Conservation (phyloP, 331 rosid genomes). For the Acacia concinna region DNA sequence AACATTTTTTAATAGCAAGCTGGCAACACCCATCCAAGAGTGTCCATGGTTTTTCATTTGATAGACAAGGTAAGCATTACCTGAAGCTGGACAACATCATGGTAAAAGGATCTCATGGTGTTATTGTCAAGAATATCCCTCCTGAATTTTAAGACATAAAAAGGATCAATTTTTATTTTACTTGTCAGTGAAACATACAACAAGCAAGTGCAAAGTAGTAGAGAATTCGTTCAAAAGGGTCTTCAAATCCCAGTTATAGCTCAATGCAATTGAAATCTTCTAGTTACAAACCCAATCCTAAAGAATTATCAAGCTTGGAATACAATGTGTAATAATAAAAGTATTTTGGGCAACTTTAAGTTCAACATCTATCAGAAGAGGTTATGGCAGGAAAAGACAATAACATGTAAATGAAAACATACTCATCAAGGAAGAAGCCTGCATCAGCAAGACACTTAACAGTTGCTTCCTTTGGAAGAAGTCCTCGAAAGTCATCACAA, state of each 20-base stretch:
- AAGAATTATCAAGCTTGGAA: slow-evolving; percentile 2
- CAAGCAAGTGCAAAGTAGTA: slow-evolving; percentile 4
- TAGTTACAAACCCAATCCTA: neutral
- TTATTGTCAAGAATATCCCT: slow-evolving; percentile 62
- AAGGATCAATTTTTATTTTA: slow-evolving; percentile 19
- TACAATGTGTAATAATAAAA: neutral
- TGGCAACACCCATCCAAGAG: neutral
- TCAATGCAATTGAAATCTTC: slow-evolving; percentile 21
- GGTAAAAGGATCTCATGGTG: slow-evolving; percentile 75
- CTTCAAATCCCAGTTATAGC: slow-evolving; percentile 20
- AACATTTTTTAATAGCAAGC: neutral
- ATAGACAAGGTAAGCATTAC: slow-evolving; percentile 38
- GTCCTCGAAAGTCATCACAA: slow-evolving; percentile 69
- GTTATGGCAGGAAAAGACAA: slow-evolving; percentile 21
- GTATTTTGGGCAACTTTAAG: slow-evolving; percentile 13
- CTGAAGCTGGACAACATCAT: slow-evolving; percentile 77
- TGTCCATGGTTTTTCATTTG: neutral
- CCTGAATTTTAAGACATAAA: slow-evolving; percentile 55
- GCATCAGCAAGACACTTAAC: slow-evolving; percentile 94
- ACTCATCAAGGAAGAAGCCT: slow-evolving; percentile 95
- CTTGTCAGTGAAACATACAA: neutral
- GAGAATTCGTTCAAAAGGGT: slow-evolving; percentile 8
- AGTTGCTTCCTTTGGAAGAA: slow-evolving; percentile 57
- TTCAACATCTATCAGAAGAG: slow-evolving; percentile 10
- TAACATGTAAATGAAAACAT: slow-evolving; percentile 45